Conservation (phyloP, 768 basidiomycete species). For the Auriculariales sp. region DNA sequence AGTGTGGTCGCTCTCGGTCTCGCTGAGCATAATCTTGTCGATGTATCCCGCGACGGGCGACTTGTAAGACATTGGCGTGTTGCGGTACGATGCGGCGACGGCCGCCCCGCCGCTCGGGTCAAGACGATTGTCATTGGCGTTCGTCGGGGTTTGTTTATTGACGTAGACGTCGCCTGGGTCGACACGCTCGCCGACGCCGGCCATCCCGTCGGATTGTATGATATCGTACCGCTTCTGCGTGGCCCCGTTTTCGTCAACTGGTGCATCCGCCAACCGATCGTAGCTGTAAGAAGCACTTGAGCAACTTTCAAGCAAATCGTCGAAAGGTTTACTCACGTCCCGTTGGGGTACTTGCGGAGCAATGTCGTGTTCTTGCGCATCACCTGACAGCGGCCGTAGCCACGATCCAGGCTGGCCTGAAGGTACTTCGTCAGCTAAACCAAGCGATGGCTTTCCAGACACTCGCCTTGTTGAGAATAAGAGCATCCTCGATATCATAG, state of each 20-base stretch:
- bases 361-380: conserved; percentile 89
- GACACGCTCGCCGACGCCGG: conserved; percentile 87
- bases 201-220: conserved; percentile 84
- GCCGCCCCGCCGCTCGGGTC: conserved; percentile 58
- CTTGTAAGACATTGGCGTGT: conserved; percentile 86
- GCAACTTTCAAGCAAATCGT: not conserved
- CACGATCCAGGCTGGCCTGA: conserved; percentile 89
- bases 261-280: conserved; percentile 90
- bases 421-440: not conserved
- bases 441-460: not conserved
- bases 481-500: conserved; percentile 97
- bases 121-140: conserved; percentile 72
- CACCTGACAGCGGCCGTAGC: conserved; percentile 96
- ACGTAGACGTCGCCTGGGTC: conserved; percentile 89
- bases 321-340: conserved; percentile 53
- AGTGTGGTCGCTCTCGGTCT: conserved; percentile 92
- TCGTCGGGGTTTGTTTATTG: conserved; percentile 92
- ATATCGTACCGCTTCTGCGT: conserved; percentile 77
- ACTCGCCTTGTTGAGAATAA: conserved; percentile 82
- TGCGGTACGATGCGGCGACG: conserved; percentile 76
- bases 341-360: conserved; percentile 92
- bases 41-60: conserved; percentile 86
- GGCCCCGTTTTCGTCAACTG: conserved; percentile 67
- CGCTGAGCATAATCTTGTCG: conserved; percentile 95
- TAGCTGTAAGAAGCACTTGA: conserved; percentile 32